Conservation (phyloP, 2,329 filamentous ascomycete genomes). For the Botrytis sinoallii region DNA sequence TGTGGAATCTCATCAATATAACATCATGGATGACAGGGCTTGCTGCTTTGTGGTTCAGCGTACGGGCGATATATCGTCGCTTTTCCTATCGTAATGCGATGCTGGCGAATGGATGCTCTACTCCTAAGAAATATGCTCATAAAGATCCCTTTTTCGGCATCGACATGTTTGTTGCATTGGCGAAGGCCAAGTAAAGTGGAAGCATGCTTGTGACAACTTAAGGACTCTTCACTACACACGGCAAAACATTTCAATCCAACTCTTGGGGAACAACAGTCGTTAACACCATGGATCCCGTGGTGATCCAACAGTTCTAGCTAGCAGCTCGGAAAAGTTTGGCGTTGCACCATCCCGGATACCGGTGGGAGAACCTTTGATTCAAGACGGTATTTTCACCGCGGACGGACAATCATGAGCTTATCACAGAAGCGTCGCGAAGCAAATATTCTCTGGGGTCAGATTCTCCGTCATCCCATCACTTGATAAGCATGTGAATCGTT, state of each 20-base stretch:
- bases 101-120: neutral
- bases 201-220: neutral
- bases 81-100: neutral
- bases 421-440: conserved; percentile 51
- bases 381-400: conserved; percentile 53
- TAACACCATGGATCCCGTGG: conserved; percentile 49
- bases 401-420: conserved; percentile 49
- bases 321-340: conserved; percentile 52
- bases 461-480: conserved; percentile 52
- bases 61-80: neutral
- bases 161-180: neutral
- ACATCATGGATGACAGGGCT: neutral
- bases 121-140: neutral
- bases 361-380: conserved; percentile 47
- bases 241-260: conserved; percentile 18
- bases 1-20: neutral
- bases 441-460: conserved; percentile 49
- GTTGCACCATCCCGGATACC: conserved; percentile 44
- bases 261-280: conserved; percentile 8
- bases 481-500: conserved; percentile 54
- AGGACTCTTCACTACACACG: conserved; percentile 6
- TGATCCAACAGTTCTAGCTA: conserved; percentile 54
- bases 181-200: neutral
- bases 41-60: neutral
- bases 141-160: neutral